Base-by-base conservation (phyloP, 371 early-diverging fungal species). In the Smittium mucronatum region DNA sequence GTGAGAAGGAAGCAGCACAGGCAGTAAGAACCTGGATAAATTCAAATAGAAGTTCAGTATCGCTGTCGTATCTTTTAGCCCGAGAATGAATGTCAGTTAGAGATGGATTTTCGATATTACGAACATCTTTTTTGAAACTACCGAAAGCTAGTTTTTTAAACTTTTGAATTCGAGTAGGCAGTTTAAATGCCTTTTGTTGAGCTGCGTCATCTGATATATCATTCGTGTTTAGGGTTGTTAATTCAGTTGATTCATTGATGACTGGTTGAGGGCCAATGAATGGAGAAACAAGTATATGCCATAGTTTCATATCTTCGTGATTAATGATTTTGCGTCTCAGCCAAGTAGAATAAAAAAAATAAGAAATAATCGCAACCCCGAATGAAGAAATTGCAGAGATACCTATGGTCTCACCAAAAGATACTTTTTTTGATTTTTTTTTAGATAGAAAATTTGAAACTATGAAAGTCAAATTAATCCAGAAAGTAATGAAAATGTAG, bases 21-120 rank as follows among this genome's bases (percentile, higher is more conserved):
- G 93, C 89, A 11, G 93, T 91, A 64, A 90, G 75, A 71, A 93
- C 83, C 78, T 93, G 94, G 36, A 93, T 81, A 76, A 89, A 87
- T 8, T 88, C 86, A 83, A 88, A 93, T 69, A 93, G 83, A 67
- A 85, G 82, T 76, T 93, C 94, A 34, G 91, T 89, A 69, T 89
- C 83, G 72, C 81, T 80, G 72, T 93, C 92, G 69, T 87, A 93
- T 57, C 83, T 79, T 36, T 82, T 78, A n/a, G 90, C 85, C 33
- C 75, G 75, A 47, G 83, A 83, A 71, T 88, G 89, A 34, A 90
- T 75, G 34, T 75, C 59, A 31, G 79, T 73, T 32, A 86, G 71
- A n/a, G 78, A 74, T 11, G 77, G 76, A 67, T 79, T 80, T 11
- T 84, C 78, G 2, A 82, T 67, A 63, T 82, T 82, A 61, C 79